These are phyloP conservation scores for Calocybe indica DNA, from an alignment of 768 basidiomycete genomes.

Conservation along the genomic window DNA sequence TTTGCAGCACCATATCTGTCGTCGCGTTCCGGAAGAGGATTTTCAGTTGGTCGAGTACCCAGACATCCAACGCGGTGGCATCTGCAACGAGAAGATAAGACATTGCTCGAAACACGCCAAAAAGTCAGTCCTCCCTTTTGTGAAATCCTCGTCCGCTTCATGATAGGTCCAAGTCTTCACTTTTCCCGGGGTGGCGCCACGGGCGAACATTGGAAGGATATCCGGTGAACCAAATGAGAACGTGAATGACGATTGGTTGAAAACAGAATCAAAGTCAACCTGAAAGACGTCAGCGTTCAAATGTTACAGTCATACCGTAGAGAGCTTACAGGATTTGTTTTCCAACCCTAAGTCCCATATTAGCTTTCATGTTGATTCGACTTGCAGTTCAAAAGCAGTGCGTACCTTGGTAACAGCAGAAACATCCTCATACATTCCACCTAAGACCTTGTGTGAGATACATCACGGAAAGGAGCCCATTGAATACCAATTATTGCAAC, in stretches of 20 bases:
- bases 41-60: constrained; percentile 72
- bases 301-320: not conserved
- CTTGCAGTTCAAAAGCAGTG: constrained; percentile 1
- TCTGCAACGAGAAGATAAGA: constrained; percentile 34
- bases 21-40: constrained; percentile 61
- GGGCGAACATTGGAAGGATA: constrained; percentile 81
- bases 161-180: constrained; percentile 75
- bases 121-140: constrained; percentile 48
- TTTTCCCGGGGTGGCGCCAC: constrained; percentile 63
- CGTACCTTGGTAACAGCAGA: constrained; percentile 80
- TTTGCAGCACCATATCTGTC: constrained; percentile 37
- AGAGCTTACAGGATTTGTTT: constrained; percentile 64
- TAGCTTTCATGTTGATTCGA: constrained; percentile 5
- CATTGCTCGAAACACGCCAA: no score
- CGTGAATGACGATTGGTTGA: constrained; percentile 73
- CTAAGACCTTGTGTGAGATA: constrained; percentile 20
- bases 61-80: constrained; percentile 69
- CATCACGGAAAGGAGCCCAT: not conserved
- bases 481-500: constrained; percentile 75
- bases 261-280: constrained; percentile 84
- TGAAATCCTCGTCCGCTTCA: constrained; percentile 80
- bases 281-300: constrained; percentile 16
- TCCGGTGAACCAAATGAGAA: constrained; percentile 87
- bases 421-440: constrained; percentile 89
- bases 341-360: constrained; percentile 59